Evolutionary conservation across 2,329 filamentous ascomycete species (phyloP).

Genomic region (Chrysosporium keratinophilum): DNA sequence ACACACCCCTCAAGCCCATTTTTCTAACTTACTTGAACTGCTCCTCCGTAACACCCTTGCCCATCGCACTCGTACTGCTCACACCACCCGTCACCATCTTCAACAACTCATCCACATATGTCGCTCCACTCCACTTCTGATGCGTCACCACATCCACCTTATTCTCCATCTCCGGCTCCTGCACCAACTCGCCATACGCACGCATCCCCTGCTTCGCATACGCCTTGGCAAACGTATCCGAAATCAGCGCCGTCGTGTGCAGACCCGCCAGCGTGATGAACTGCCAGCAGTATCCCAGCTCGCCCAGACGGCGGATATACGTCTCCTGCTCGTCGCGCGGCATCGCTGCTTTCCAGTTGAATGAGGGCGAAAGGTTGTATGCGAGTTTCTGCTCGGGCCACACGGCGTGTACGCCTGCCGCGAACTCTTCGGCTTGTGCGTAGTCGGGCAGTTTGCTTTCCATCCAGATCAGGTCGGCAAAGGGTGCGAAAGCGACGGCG

Average conservation of each 20-base stretch:
- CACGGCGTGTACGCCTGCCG: slow-evolving; percentile 81
- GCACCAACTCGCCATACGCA: slow-evolving; percentile 91
- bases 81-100: slow-evolving; percentile 97
- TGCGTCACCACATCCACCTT: slow-evolving; percentile 93
- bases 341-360: slow-evolving; percentile 99
- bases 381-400: slow-evolving; percentile 97
- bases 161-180: slow-evolving; percentile 90
- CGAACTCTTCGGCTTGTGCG: slow-evolving; percentile 84
- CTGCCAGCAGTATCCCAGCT: slow-evolving; percentile 96
- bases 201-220: slow-evolving; percentile 81
- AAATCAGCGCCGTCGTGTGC: slow-evolving; percentile 89
- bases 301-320: slow-evolving; percentile 80
- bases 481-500: slow-evolving; percentile 82
- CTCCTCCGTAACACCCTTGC: slow-evolving; percentile 93
- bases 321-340: slow-evolving; percentile 84
- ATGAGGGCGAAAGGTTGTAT: slow-evolving; percentile 96
- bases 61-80: slow-evolving; percentile 89
- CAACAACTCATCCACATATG: slow-evolving; percentile 85
- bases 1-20: background rate
- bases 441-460: slow-evolving; percentile 94
- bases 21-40: slow-evolving; percentile 58
- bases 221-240: slow-evolving; percentile 74
- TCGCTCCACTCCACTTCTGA: slow-evolving; percentile 96
- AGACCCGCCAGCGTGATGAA: slow-evolving; percentile 96
- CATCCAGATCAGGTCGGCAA: slow-evolving; percentile 98